Percentiles rank a stretch among this genome's conserved stretches.
phyloP scores from a whole-genome alignment of 805 yeast species.

The Torulaspora indica region DNA sequence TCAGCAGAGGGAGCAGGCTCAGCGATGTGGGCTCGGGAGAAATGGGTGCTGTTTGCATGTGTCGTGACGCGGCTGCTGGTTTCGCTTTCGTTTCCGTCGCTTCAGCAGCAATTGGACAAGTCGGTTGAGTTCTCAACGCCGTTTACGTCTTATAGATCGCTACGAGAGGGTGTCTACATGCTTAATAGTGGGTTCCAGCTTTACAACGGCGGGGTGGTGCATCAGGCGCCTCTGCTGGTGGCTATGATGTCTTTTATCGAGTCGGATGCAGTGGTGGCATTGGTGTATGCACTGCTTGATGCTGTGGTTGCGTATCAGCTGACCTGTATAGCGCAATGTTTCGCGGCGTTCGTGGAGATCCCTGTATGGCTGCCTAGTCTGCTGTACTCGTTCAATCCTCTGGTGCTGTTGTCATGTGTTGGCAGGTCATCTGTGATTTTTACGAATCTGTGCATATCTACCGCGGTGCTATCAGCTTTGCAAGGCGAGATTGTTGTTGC shows the following conservation, averaged over 20 bases:
- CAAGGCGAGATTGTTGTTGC: conserved; percentile 41
- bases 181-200: conserved; percentile 53
- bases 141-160: conserved; percentile 38
- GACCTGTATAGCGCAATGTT: conserved; percentile 41
- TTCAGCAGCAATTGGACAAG: conserved; percentile 28
- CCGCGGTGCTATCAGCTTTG: conserved; percentile 44
- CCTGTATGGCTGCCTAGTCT: conserved; percentile 47
- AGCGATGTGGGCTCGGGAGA: conserved; percentile 11
- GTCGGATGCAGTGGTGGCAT: conserved; percentile 12
- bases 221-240: conserved; percentile 76
- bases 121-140: conserved; percentile 37
- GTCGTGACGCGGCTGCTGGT: conserved; percentile 21
- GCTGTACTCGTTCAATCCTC: conserved; percentile 75
- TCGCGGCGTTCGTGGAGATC: conserved; percentile 17
- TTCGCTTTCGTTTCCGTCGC: conserved; percentile 24
- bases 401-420: conserved; percentile 61
- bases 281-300: conserved; percentile 58
- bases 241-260: conserved; percentile 31
- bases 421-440: conserved; percentile 64
- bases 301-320: conserved; percentile 51
- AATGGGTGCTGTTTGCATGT: conserved; percentile 17
- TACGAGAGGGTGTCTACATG: conserved; percentile 65
- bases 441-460: conserved; percentile 53
- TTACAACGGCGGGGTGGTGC: conserved; percentile 81
- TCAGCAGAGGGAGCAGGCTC: neutral